Conservation (phyloP, 1,284 basidiomycete genomes). For the Apiotrichum mycotoxinovorans region DNA sequence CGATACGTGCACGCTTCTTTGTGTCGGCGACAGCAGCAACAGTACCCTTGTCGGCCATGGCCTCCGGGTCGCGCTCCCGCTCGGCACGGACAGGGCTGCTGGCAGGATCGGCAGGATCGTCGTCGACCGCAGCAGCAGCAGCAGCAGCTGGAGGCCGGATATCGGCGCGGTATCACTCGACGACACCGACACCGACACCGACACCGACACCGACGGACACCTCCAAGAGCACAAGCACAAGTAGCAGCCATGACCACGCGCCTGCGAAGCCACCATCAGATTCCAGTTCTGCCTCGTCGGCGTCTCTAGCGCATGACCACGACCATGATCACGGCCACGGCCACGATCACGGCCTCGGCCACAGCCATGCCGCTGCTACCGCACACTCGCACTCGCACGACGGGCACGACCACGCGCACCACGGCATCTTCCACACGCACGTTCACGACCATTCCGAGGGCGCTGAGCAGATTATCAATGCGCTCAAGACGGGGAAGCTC, state of each 20-base stretch:
- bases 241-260: not conserved
- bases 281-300: not conserved
- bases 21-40: not conserved
- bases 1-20: not conserved
- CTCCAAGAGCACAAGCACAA: no score
- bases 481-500: slow-evolving; percentile 60
- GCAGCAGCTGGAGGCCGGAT: not conserved
- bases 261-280: not conserved
- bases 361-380: not conserved
- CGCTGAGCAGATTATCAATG: slow-evolving; percentile 68
- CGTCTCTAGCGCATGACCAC: not conserved
- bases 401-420: slow-evolving; percentile 57
- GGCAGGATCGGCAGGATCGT: no score
- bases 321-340: not conserved
- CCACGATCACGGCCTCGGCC: not conserved
- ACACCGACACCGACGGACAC: not conserved
- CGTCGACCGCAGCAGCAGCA: no score
- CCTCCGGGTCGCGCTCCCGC: not conserved
- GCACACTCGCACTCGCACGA: slow-evolving; percentile 4
- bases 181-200: not conserved
- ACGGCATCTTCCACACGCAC: slow-evolving; percentile 46
- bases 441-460: slow-evolving; percentile 61
- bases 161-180: not conserved
- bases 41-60: not conserved
- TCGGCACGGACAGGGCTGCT: not conserved